Conservation (phyloP, 2,329 filamentous ascomycete species). For the Neofusicoccum sp. region DNA sequence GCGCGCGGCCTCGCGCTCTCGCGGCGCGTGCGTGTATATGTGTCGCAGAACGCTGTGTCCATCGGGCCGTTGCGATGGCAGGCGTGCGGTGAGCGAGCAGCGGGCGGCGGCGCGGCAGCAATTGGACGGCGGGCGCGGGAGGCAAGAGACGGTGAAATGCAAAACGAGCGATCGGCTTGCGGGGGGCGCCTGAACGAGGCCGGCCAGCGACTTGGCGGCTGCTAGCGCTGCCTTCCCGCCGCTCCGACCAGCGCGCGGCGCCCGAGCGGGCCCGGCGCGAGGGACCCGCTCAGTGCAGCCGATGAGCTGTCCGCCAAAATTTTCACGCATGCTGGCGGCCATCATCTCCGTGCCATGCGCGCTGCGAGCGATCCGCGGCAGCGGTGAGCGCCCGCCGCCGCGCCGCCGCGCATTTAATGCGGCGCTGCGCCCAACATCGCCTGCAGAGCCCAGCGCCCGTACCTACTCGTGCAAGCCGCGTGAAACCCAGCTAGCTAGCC, state of each 20-base stretch:
- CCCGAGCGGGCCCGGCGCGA: neutral
- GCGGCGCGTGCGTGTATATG: constrained; percentile 13
- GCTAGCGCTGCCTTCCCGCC: neutral
- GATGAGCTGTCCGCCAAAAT: constrained; percentile 18
- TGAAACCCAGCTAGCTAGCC: constrained; percentile 14
- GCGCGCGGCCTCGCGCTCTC: neutral
- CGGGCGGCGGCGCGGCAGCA: neutral
- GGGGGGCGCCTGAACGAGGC: constrained; percentile 3
- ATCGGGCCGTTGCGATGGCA: constrained; percentile 6
- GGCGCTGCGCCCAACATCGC: neutral
- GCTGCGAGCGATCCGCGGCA: neutral
- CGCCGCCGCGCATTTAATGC: constrained; percentile 9
- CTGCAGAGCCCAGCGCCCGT: constrained; percentile 12
- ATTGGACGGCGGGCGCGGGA: neutral
- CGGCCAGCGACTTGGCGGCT: neutral
- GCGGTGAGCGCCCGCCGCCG: neutral
- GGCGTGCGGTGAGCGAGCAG: constrained; percentile 7
- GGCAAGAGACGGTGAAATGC: constrained; percentile 18
- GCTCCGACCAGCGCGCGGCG: neutral
- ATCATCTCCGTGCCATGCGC: constrained; percentile 16
- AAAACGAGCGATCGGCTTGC: constrained; percentile 14
- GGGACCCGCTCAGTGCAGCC: constrained; percentile 7
- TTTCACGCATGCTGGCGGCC: neutral
- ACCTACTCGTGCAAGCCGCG: constrained; percentile 7
- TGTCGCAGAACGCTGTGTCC: neutral